Conservation (phyloP, 805 yeast genomes). For the Ogataea pignaliae region DNA sequence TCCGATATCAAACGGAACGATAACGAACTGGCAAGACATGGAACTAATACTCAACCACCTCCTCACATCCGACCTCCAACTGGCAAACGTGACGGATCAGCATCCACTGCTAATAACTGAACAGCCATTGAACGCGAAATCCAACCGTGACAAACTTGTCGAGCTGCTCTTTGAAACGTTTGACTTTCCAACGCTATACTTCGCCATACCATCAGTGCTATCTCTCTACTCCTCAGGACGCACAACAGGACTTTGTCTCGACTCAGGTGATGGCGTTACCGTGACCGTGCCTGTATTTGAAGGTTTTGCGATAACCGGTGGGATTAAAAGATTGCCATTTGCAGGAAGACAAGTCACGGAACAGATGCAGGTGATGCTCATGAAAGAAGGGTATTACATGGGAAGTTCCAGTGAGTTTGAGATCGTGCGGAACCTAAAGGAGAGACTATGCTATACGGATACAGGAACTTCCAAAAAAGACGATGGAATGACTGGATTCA, state of each 20-base stretch:
- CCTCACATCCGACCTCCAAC: constrained; percentile 24
- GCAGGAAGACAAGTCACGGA: constrained; percentile 88
- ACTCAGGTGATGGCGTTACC: constrained; percentile 91
- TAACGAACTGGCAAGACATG: constrained; percentile 82
- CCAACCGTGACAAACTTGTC: constrained; percentile 55
- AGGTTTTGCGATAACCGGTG: constrained; percentile 74
- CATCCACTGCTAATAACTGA: constrained; percentile 88
- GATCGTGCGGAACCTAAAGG: constrained; percentile 74
- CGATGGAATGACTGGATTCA: constrained; percentile 36
- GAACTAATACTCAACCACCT: constrained; percentile 75
- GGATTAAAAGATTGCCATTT: constrained; percentile 68
- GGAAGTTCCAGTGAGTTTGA: constrained; percentile 77
- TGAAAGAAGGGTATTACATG: constrained; percentile 60
- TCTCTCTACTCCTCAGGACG: constrained; percentile 84
- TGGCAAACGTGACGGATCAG: constrained; percentile 42
- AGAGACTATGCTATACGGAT: constrained; percentile 60
- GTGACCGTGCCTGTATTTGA: constrained; percentile 87
- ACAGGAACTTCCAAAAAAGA: constrained; percentile 13
- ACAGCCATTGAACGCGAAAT: constrained; percentile 74
- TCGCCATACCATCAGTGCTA: constrained; percentile 72
- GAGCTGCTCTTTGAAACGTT: constrained; percentile 69
- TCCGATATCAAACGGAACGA: constrained; percentile 78
- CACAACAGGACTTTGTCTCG: constrained; percentile 86
- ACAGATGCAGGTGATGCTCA: constrained; percentile 60
- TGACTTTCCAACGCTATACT: constrained; percentile 70